Base-by-base conservation (phyloP, 805 yeast genomes). In the Kregervanrija delftensis region DNA sequence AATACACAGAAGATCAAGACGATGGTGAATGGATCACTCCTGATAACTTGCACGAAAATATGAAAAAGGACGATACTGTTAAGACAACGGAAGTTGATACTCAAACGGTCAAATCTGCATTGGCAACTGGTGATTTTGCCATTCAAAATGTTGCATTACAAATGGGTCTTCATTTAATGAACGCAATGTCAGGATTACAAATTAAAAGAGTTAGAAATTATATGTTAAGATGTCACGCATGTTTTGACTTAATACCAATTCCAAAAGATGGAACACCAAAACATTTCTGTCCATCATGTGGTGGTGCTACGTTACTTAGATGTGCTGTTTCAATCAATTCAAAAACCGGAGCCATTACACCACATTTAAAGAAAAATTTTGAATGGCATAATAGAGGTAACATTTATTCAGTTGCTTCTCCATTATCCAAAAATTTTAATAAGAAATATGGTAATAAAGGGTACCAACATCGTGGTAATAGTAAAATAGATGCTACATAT, bases 171-270 rank as follows among this genome's bases (percentile, higher is more conserved):
- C 84, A 86, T 52, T 71, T 91, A 53, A 83, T 93, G 80, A 90
- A 90, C 64, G 72, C 86, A 17, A 74, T 78, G 68, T 79, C 90
- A 1, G 99, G 99, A 15, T 69, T 81, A 50, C 88, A 83, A 56
- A 90, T 93, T 65, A 83, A 79, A 53, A 78, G 86, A 61, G 84
- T 93, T 32, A 76, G 95, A 61, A 87, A 84, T 68, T 90, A 87
- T 63, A 91, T 91, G 97, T 75, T 86, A 59, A 74, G 99, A 65
- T 93, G 99, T 64, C 96, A 93, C 64, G 99, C 97, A 0, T 93
- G 99, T 68, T 93, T 93, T 77, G 71, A 76, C 47, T 71, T 93
- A 61, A 68, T 82, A 11, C 90, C 96, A 8, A 72, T 87, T 45
- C 86, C 91, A 28, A 84, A 81, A 56, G 74, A 77, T 50, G 90